Percentiles rank a stretch among this genome's conserved stretches.
These are phyloP conservation scores for Talaromyces thailandensis DNA, from an alignment of 495 filamentous ascomycete species.

Conservation along the genomic window DNA sequence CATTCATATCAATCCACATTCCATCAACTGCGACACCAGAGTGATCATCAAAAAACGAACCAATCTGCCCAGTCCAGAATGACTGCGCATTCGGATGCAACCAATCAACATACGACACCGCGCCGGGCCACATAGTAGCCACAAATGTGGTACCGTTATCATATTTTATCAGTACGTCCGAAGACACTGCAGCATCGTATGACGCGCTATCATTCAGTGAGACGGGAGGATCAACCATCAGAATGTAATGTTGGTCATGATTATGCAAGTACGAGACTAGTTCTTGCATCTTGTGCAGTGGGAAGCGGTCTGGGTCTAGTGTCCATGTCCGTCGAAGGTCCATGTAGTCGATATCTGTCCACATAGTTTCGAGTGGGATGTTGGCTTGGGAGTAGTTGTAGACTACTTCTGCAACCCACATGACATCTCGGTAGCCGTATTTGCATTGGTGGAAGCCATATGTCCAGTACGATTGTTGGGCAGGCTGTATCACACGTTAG, in stretches of 20 bases:
- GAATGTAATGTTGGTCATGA: slow-evolving; percentile 13
- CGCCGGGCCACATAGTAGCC: slow-evolving; percentile 22
- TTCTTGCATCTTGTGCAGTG: slow-evolving; percentile 6
- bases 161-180: slow-evolving; percentile 12
- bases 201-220: slow-evolving; percentile 21
- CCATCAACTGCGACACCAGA: slow-evolving; percentile 9
- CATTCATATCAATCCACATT: slow-evolving; percentile 21
- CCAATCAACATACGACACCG: slow-evolving; percentile 17
- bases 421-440: slow-evolving; percentile 48
- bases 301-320: slow-evolving; percentile 14
- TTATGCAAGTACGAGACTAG: slow-evolving; percentile 12
- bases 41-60: not conserved
- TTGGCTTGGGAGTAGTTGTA: slow-evolving; percentile 37
- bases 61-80: slow-evolving; percentile 11
- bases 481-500: slow-evolving; percentile 26
- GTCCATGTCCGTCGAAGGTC: slow-evolving; percentile 14
- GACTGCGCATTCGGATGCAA: slow-evolving; percentile 12
- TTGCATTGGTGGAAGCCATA: slow-evolving; percentile 53
- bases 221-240: slow-evolving; percentile 31
- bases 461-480: slow-evolving; percentile 55
- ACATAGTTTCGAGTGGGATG: slow-evolving; percentile 54
- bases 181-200: not conserved
- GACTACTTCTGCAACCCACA: slow-evolving; percentile 34
- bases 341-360: slow-evolving; percentile 32
- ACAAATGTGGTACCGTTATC: slow-evolving; percentile 23